Percentiles rank a stretch among this genome's conserved stretches.
Conservation (phyloP, 108 stramenopile genomes). For the Cyclotella atomus region DNA sequence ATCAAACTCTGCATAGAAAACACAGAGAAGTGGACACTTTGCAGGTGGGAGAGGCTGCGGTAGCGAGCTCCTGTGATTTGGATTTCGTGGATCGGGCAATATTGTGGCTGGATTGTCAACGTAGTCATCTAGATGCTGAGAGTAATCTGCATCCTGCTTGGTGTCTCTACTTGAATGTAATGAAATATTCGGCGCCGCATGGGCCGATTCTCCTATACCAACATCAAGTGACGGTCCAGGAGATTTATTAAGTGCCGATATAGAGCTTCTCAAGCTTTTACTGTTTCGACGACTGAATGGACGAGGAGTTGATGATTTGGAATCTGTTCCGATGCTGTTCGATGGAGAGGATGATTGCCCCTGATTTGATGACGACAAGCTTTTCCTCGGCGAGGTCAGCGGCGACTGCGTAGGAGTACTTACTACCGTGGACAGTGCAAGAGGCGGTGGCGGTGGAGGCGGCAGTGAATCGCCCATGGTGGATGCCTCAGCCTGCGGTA, state of each 20-base stretch:
- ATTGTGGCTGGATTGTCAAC: not conserved
- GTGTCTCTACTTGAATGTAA: not conserved
- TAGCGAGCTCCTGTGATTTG: constrained; percentile 15
- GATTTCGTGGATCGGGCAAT: constrained; percentile 20
- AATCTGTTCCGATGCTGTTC: constrained; percentile 9
- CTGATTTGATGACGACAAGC: not conserved
- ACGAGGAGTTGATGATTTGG: constrained; percentile 6
- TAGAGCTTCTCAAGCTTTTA: not conserved
- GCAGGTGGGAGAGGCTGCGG: constrained; percentile 55
- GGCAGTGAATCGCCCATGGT: constrained; percentile 17
- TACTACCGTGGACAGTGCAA: not conserved
- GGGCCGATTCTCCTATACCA: not conserved
- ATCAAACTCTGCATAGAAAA: constrained; percentile 90
- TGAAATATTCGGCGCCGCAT: not conserved
- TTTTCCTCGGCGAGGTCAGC: constrained; percentile 3
- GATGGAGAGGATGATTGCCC: constrained; percentile 5
- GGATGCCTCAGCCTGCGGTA: no score
- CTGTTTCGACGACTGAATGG: constrained; percentile 2
- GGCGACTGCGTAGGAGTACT: not conserved
- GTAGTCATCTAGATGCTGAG: not conserved
- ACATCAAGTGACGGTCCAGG: not conserved
- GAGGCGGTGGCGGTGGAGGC: not conserved
- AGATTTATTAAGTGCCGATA: not conserved
- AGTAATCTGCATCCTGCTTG: not conserved
- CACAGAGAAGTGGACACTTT: constrained; percentile 76